phyloP scores from a whole-genome alignment of 768 basidiomycete species.

The Collybia mongolica region DNA sequence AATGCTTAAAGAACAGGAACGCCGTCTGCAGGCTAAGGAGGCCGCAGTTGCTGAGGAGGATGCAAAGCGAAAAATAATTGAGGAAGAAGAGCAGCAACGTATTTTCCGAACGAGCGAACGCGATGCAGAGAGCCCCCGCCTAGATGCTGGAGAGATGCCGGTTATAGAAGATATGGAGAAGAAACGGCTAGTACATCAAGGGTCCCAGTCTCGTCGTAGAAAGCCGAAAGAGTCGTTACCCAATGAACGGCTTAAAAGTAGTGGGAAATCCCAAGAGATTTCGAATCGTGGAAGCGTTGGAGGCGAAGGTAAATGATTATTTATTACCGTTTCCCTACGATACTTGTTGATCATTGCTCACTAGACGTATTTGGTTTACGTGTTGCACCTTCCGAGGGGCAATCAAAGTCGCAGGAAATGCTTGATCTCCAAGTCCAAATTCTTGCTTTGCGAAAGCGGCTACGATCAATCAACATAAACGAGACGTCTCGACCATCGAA shows the following conservation, averaged over 20 bases:
- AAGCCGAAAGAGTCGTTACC: neutral
- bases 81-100: slow-evolving; percentile 10
- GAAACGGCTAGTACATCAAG: neutral
- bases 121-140: neutral
- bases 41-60: slow-evolving; percentile 14
- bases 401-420: slow-evolving; percentile 36
- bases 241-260: slow-evolving; percentile 1
- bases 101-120: slow-evolving; percentile 6
- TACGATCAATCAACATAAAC: slow-evolving; percentile 62
- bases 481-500: slow-evolving; percentile 46
- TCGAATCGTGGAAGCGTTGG: slow-evolving; percentile 1
- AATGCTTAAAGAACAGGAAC: slow-evolving; percentile 14
- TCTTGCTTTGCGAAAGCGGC: slow-evolving; percentile 51
- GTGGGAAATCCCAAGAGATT: neutral
- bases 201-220: neutral
- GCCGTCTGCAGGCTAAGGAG: slow-evolving; percentile 1
- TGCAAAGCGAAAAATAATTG: slow-evolving; percentile 9
- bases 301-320: slow-evolving; percentile 3
- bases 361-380: slow-evolving; percentile 62
- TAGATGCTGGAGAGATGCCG: neutral
- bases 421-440: slow-evolving; percentile 48
- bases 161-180: neutral
- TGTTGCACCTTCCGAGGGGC: slow-evolving; percentile 28
- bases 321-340: too few species aligned
- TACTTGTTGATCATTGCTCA: neutral